Evolutionary conservation across 495 filamentous ascomycete species (phyloP).

Genomic region (Hypoxylon lienhwacheense): DNA sequence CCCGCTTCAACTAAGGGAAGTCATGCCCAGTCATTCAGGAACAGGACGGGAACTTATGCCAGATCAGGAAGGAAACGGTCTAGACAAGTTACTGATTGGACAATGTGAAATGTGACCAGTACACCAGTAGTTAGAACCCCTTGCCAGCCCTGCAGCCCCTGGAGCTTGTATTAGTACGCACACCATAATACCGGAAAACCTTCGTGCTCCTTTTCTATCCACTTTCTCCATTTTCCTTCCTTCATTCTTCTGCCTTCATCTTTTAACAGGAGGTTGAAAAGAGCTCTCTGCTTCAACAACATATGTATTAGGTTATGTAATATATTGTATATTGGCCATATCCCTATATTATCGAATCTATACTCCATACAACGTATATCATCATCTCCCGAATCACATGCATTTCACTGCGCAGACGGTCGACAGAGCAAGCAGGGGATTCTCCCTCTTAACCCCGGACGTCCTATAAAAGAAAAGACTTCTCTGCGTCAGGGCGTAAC

Average conservation of each 20-base stretch:
- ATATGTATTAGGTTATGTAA: background rate
- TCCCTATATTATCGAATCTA: background rate
- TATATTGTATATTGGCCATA: too few relatives aligned
- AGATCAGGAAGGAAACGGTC: conserved; percentile 17
- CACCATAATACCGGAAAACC: conserved; percentile 24
- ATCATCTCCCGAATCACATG: background rate
- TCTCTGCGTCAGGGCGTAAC: conserved; percentile 14
- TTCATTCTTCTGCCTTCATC: background rate
- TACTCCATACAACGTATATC: background rate
- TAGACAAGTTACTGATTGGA: conserved; percentile 13
- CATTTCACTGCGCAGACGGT: conserved; percentile 2
- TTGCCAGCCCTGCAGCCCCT: conserved; percentile 19
- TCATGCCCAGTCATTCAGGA: conserved; percentile 22
- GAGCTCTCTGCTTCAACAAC: background rate
- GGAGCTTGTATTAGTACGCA: too few relatives aligned
- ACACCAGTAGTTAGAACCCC: conserved; percentile 1
- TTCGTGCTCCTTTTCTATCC: conserved; percentile 17
- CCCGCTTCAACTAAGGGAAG: conserved; percentile 1
- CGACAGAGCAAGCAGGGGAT: conserved; percentile 1
- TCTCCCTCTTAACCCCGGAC: conserved; percentile 10
- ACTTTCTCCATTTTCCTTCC: background rate
- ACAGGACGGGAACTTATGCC: conserved; percentile 28
- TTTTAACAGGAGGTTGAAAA: conserved; percentile 6
- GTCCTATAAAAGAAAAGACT: conserved; percentile 6
- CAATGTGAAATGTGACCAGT: conserved; percentile 20